phyloP scores from a whole-genome alignment of 2,329 filamentous ascomycete species.

The Botrytis deweyae region DNA sequence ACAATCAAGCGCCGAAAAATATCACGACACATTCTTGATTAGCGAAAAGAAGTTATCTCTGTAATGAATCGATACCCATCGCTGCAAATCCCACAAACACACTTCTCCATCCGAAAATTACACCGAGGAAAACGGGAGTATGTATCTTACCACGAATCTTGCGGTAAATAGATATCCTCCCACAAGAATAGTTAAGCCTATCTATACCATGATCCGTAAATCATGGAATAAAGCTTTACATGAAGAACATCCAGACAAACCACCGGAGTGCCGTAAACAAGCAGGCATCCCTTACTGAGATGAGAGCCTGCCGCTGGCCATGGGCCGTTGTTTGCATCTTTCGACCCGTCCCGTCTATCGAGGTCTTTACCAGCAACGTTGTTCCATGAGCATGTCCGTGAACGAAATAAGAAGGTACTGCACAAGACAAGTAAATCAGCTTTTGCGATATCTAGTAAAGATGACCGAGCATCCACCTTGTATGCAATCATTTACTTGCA shows the following conservation, averaged over 20 bases:
- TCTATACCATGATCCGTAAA: background rate
- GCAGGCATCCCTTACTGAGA: background rate
- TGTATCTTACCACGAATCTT: background rate
- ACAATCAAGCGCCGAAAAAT: background rate
- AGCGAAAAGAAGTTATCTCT: background rate
- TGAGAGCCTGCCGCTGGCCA: background rate
- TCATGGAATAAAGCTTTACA: background rate
- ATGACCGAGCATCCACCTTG: too few relatives aligned
- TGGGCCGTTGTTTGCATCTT: background rate
- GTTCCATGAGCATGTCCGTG: background rate
- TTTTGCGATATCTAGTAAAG: background rate
- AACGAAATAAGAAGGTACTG: background rate
- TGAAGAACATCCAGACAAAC: background rate
- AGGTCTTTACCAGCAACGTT: background rate
- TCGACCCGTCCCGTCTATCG: background rate
- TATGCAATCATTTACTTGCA: too few relatives aligned
- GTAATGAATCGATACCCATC: background rate
- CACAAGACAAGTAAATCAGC: background rate
- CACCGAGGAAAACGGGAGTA: background rate
- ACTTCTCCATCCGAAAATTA: background rate
- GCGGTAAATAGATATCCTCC: background rate
- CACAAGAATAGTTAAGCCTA: background rate
- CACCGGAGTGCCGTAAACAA: background rate
- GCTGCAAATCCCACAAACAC: background rate
- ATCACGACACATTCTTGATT: background rate